Percentiles rank a stretch among this genome's conserved stretches.
Conservation (phyloP, 495 filamentous ascomycete species). For the Trichoderma reesei region DNA sequence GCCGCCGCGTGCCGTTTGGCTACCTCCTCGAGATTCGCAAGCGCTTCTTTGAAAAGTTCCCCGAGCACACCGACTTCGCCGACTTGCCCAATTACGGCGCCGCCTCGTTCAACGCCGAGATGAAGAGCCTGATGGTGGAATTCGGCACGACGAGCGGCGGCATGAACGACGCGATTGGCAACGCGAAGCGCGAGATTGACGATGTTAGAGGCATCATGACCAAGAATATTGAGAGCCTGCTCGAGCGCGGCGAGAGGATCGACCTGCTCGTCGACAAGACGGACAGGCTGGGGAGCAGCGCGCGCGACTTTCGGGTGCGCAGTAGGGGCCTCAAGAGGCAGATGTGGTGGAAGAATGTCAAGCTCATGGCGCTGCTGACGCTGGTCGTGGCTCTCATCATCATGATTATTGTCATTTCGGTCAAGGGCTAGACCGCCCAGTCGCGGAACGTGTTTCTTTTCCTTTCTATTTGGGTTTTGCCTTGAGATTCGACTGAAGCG, state of each 20-base stretch:
- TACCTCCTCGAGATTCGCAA: constrained; percentile 87
- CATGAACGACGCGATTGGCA: constrained; percentile 73
- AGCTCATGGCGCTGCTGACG: constrained; percentile 75
- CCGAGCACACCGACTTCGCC: constrained; percentile 60
- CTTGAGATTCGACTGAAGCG: background rate
- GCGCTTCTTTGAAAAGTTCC: constrained; percentile 69
- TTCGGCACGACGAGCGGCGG: constrained; percentile 68
- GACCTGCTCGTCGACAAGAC: constrained; percentile 97
- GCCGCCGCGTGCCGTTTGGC: constrained; percentile 83
- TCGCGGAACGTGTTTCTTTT: background rate
- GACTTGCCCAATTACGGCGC: constrained; percentile 81
- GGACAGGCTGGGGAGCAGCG: constrained; percentile 74
- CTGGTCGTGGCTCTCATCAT: constrained; percentile 79
- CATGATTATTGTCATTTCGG: constrained; percentile 33
- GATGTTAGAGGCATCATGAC: constrained; percentile 95
- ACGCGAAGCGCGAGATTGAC: constrained; percentile 81
- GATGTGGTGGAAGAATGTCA: constrained; percentile 99
- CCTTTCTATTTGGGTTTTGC: background rate
- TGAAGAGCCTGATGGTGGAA: constrained; percentile 71
- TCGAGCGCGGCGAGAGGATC: constrained; percentile 92
- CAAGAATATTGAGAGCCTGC: constrained; percentile 90
- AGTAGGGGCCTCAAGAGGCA: constrained; percentile 72
- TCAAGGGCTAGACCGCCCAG: constrained; percentile 21
- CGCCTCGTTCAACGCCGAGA: constrained; percentile 69
- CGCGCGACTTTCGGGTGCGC: constrained; percentile 80